Conservation (phyloP, 2,329 filamentous ascomycete species). For the Xylariaceae sp. region DNA sequence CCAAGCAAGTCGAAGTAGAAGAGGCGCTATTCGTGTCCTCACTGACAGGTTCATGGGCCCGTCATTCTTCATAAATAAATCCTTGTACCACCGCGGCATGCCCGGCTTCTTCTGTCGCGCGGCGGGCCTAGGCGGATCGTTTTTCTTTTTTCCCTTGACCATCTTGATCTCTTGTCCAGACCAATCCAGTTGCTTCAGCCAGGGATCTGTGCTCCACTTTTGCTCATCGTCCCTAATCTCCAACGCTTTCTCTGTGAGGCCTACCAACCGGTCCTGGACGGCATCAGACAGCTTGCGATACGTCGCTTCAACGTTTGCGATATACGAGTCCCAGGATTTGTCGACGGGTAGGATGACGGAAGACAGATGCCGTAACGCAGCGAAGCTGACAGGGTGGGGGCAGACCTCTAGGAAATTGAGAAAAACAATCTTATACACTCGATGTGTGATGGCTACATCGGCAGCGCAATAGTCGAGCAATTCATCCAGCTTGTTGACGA, state of each 20-base stretch:
- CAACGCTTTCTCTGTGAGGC: slow-evolving; percentile 78
- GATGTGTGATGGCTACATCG: slow-evolving; percentile 91
- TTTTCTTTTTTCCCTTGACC: slow-evolving; percentile 90
- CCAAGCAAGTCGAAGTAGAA: slow-evolving; percentile 86
- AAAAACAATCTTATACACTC: slow-evolving; percentile 93
- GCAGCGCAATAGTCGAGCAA: slow-evolving; percentile 93
- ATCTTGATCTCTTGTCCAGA: slow-evolving; percentile 89
- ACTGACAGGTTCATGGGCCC: slow-evolving; percentile 80
- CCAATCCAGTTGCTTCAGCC: slow-evolving; percentile 95
- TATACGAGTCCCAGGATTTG: slow-evolving; percentile 84
- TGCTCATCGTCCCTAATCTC: slow-evolving; percentile 73
- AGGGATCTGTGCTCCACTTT: slow-evolving; percentile 80
- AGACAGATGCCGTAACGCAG: slow-evolving; percentile 89
- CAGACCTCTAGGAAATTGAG: slow-evolving; percentile 88
- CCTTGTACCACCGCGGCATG: slow-evolving; percentile 96
- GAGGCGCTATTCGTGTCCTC: slow-evolving; percentile 83
- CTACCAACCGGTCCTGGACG: slow-evolving; percentile 77
- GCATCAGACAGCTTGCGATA: slow-evolving; percentile 78
- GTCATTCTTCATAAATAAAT: slow-evolving; percentile 75
- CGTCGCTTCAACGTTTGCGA: slow-evolving; percentile 82
- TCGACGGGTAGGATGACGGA: slow-evolving; percentile 92
- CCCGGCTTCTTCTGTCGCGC: slow-evolving; percentile 91
- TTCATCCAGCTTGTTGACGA: slow-evolving; percentile 76
- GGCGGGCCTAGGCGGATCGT: slow-evolving; percentile 76
- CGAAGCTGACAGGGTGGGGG: slow-evolving; percentile 96